Evolutionary conservation across 2,329 filamentous ascomycete species (phyloP), one percentile per base, ranked within the genome.

Genomic region (Chaetomium sp.): DNA sequence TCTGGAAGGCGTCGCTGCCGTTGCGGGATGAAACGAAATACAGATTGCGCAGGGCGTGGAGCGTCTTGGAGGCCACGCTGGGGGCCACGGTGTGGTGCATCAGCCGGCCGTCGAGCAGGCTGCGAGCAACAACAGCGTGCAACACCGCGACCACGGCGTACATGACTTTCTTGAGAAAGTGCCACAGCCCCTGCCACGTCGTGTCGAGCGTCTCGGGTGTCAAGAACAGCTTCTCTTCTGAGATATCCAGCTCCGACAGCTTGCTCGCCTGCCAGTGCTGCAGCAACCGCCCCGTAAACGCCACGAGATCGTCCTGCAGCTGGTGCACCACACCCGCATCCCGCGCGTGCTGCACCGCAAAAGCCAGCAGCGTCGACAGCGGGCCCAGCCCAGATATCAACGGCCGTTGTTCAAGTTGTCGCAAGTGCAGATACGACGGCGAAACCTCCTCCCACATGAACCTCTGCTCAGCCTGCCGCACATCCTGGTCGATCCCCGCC

Each of bases 1-100:
- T 87, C 53, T 91, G 89, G 65, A 95, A 95, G 1, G 83, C 79
- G 58, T 80, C 82, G 54, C 86, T 84, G 19, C 87, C 86, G 54
- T 88, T 79, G 41, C 88, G 80, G 11, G 84, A 85, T 0, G 89
- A 89, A 59, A 96, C 83, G 68, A 96, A 96, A 70, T 85, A 89
- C 19, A 95, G 73, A 64, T 89, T 87, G 34, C 89, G 84, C 9
- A 96, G 79, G 10, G 82, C 83, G 58, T 87, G 84, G 12, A 96
- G 77, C 1, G 85, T 82, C 67, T 88, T 88, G 46, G 82, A 75
- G 5, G 89, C 88, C 12, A 94, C 73, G 11, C 76, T 73, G 0
- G 88, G 84, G 1, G 86, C 87, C 9, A 67, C 56, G 6, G 66
- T 62, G 54, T 74, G 68, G 49, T 72, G 73, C 6, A 74, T 70